These are phyloP conservation scores for Naganishia friedmannii DNA, from an alignment of 768 basidiomycete species.

Conservation along the genomic window DNA sequence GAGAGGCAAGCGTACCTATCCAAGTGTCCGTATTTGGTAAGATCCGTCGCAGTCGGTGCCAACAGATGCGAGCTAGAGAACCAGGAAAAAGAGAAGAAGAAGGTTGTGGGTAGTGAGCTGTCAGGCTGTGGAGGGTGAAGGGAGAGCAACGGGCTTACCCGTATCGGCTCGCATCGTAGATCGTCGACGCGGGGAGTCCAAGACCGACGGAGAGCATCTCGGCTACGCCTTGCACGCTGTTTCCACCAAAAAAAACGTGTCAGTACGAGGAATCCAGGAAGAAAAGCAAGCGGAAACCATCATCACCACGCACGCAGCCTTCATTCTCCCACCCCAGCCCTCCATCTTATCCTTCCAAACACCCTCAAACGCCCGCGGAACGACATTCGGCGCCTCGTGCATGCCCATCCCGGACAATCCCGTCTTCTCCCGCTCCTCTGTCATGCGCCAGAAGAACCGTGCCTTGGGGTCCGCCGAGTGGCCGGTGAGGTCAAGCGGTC, in stretches of 20 bases:
- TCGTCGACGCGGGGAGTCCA: conserved; percentile 66
- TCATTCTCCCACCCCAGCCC: conserved; percentile 85
- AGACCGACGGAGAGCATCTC: conserved; percentile 84
- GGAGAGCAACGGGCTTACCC: conserved; percentile 59
- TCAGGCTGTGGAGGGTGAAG: neutral
- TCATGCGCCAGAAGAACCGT: conserved; percentile 56
- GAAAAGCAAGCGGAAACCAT: neutral
- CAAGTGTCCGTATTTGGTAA: conserved; percentile 65
- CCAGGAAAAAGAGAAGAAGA: neutral
- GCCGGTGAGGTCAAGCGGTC: conserved; percentile 68
- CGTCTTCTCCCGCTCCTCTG: conserved; percentile 1
- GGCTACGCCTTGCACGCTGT: conserved; percentile 77
- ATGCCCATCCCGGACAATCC: conserved; percentile 1
- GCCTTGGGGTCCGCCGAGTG: conserved; percentile 85
- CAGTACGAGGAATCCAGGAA: too few relatives aligned
- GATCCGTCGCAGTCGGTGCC: conserved; percentile 89
- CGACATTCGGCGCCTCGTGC: conserved; percentile 71
- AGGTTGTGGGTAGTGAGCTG: neutral
- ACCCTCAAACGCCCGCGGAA: conserved; percentile 65
- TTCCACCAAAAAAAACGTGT: neutral
- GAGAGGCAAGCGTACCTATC: conserved; percentile 34
- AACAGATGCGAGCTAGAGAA: conserved; percentile 79
- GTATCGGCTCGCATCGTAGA: conserved; percentile 76
- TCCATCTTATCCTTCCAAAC: conserved; percentile 74
- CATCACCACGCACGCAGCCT: conserved; percentile 64